Percentiles rank a stretch among this genome's conserved stretches.
Conservation (phyloP, 2,329 filamentous ascomycete species). For the Shiraia bambusicola region DNA sequence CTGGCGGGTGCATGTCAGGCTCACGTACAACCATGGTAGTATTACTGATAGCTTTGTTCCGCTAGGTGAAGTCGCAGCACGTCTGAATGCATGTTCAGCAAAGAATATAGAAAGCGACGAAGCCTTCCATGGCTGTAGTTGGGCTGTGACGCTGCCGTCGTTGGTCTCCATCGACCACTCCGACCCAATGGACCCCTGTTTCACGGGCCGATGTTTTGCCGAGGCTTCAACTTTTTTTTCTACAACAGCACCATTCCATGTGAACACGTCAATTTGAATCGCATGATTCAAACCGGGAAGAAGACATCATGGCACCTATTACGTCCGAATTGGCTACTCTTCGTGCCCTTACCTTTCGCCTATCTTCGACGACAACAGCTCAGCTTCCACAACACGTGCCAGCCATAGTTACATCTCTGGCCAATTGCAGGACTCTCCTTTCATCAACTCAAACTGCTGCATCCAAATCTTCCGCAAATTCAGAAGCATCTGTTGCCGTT, state of each 20-base stretch:
- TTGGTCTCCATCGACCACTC: constrained; percentile 15
- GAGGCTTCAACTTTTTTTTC: constrained; percentile 27
- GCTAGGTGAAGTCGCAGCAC: constrained; percentile 20
- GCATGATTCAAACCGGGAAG: not conserved
- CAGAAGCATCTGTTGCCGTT: constrained; percentile 69
- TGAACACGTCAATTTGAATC: not conserved
- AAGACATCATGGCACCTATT: constrained; percentile 26
- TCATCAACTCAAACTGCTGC: constrained; percentile 61
- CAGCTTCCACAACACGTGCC: constrained; percentile 75
- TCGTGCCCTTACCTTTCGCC: constrained; percentile 60
- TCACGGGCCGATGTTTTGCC: constrained; percentile 23
- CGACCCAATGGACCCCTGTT: constrained; percentile 23
- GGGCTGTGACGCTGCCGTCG: constrained; percentile 24
- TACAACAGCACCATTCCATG: constrained; percentile 7
- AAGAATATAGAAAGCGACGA: constrained; percentile 23
- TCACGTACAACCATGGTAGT: constrained; percentile 40
- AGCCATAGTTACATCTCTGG: constrained; percentile 61
- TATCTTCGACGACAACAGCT: constrained; percentile 70
- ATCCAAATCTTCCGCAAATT: constrained; percentile 58
- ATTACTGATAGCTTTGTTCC: constrained; percentile 32
- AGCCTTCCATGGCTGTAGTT: constrained; percentile 18
- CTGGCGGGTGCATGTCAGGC: constrained; percentile 1
- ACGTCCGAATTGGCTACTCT: constrained; percentile 34
- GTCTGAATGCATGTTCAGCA: constrained; percentile 35
- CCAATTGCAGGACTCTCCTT: constrained; percentile 60